Evolutionary conservation across 1,139 yeast genomes (phyloP).

Genomic region (Sugiyamaella castrensis): DNA sequence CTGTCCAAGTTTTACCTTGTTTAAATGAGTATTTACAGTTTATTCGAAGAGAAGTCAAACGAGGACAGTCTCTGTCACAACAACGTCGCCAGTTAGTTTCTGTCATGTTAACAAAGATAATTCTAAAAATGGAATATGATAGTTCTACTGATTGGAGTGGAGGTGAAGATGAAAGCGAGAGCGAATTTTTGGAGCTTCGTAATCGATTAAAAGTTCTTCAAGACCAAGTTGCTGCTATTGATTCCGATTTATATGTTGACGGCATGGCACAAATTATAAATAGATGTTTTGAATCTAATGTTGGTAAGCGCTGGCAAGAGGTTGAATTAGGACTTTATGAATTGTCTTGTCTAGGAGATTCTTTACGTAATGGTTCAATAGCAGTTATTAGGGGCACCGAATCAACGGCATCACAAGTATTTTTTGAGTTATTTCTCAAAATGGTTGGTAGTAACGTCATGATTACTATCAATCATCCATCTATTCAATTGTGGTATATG

Average conservation of each 20-base stretch:
- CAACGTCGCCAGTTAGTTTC: slow-evolving; percentile 52
- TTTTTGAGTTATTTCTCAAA: slow-evolving; percentile 55
- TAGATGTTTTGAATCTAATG: slow-evolving; percentile 43
- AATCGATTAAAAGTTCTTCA: slow-evolving; percentile 71
- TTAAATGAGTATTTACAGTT: slow-evolving; percentile 69
- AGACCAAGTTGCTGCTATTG: slow-evolving; percentile 76
- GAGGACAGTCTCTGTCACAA: slow-evolving; percentile 32
- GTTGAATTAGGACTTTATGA: slow-evolving; percentile 86
- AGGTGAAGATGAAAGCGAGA: slow-evolving; percentile 56
- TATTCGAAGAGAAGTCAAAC: slow-evolving; percentile 54
- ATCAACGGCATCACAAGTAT: slow-evolving; percentile 27
- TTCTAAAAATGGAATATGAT: slow-evolving; percentile 77
- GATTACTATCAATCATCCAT: slow-evolving; percentile 53
- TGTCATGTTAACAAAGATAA: slow-evolving; percentile 63
- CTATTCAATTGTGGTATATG: slow-evolving; percentile 75
- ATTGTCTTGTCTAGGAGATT: slow-evolving; percentile 73
- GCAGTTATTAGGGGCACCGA: slow-evolving; percentile 53
- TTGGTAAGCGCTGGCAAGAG: slow-evolving; percentile 57
- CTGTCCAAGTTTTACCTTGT: slow-evolving; percentile 78
- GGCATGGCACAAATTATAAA: slow-evolving; percentile 66
- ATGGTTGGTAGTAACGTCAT: slow-evolving; percentile 57
- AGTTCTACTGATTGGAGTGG: slow-evolving; percentile 60
- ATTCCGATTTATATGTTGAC: slow-evolving; percentile 69
- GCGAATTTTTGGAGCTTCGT: slow-evolving; percentile 78
- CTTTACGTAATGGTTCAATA: slow-evolving; percentile 69